Percentiles rank a stretch among this genome's conserved stretches.
Conservation (phyloP, 2,329 filamentous ascomycete species). For the Penicillium polonicum region DNA sequence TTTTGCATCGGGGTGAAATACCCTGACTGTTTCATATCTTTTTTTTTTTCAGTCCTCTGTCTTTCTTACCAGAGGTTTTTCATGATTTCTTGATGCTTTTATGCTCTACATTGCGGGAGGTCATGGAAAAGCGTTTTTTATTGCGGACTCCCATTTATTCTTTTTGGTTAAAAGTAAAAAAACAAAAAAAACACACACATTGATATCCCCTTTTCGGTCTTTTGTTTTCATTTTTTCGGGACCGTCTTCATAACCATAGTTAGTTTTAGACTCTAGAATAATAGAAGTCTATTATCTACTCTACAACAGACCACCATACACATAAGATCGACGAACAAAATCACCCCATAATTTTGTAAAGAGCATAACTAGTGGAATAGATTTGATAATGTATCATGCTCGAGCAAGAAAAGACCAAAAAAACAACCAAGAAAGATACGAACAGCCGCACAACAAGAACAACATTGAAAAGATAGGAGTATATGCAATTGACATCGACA, state of each 20-base stretch:
- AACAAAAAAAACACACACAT: neutral
- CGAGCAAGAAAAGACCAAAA: neutral
- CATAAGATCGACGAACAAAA: neutral
- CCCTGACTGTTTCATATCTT: neutral
- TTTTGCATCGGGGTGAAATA: neutral
- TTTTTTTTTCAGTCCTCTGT: neutral
- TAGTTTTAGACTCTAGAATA: neutral
- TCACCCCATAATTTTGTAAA: neutral
- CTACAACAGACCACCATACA: neutral
- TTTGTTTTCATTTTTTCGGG: neutral
- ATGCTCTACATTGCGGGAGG: conserved; percentile 6
- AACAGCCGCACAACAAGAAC: conserved; percentile 15
- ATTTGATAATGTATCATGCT: conserved; percentile 13
- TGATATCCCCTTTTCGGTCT: conserved; percentile 3
- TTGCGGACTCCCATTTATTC: neutral
- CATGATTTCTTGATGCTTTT: neutral
- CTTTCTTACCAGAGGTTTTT: neutral
- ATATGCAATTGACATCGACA: conserved; percentile 23
- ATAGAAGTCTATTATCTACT: neutral
- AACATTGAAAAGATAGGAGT: conserved; percentile 18
- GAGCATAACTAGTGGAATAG: neutral
- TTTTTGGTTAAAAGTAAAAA: neutral
- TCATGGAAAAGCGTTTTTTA: conserved; percentile 10
- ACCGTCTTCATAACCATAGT: neutral
- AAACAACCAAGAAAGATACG: neutral